Conservation (phyloP, 2,329 filamentous ascomycete species). For the Fusarium napiforme region DNA sequence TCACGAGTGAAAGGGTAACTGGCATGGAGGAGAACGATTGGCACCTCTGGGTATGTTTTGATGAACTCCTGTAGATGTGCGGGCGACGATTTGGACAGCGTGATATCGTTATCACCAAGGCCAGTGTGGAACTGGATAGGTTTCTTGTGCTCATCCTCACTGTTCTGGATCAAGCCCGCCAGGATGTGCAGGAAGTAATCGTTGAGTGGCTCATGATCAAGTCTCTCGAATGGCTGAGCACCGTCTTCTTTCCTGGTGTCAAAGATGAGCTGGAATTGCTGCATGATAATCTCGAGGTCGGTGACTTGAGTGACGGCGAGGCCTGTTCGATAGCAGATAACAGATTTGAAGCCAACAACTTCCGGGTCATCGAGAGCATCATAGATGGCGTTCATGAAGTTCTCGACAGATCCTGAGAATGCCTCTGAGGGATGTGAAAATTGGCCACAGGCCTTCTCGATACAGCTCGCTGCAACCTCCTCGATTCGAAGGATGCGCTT, state of each 20-base stretch:
- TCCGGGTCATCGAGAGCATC: constrained; percentile 70
- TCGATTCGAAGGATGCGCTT: constrained; percentile 85
- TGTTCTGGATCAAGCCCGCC: constrained; percentile 66
- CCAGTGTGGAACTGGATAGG: constrained; percentile 88
- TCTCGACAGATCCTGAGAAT: constrained; percentile 49
- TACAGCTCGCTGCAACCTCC: constrained; percentile 72
- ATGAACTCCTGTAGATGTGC: constrained; percentile 80
- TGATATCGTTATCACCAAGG: constrained; percentile 82
- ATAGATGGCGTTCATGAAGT: constrained; percentile 59
- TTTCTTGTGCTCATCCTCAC: constrained; percentile 64
- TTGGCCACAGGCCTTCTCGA: constrained; percentile 58
- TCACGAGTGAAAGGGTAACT: constrained; percentile 85
- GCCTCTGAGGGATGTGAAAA: constrained; percentile 43
- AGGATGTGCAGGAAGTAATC: constrained; percentile 74
- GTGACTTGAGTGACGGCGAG: constrained; percentile 65
- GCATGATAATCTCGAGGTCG: constrained; percentile 54
- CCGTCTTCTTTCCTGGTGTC: constrained; percentile 15
- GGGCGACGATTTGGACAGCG: constrained; percentile 75
- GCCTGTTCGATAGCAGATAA: constrained; percentile 84
- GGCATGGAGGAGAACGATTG: constrained; percentile 82
- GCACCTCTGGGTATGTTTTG: constrained; percentile 72
- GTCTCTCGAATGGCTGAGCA: constrained; percentile 56
- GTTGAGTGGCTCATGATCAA: constrained; percentile 74
- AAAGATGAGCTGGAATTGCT: constrained; percentile 54
- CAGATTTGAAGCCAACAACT: constrained; percentile 84